phyloP scores from a whole-genome alignment of 169 alveolate genomes.

The Cyclospora cayetanensis region DNA sequence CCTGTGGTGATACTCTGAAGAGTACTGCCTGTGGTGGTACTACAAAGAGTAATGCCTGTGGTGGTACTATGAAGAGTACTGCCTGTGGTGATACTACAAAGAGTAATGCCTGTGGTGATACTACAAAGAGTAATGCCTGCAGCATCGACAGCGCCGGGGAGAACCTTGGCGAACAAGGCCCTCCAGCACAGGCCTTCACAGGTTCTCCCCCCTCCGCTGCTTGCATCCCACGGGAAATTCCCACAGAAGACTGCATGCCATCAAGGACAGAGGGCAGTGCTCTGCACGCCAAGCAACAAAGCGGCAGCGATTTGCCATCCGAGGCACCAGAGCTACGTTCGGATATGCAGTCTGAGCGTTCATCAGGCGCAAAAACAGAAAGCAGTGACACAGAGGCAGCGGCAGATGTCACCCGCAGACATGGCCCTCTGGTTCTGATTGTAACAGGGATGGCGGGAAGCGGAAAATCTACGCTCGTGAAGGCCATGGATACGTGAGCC shows the following conservation, averaged over 20 bases:
- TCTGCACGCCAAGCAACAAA: background rate
- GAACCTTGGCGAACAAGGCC: too few species aligned
- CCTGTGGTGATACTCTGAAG: too few species aligned
- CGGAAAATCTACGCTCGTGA: slow-evolving; percentile 74
- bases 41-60: too few species aligned
- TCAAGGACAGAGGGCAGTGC: background rate
- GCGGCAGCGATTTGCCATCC: background rate
- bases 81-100: too few species aligned
- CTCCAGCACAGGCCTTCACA: too few species aligned
- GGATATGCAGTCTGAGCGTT: background rate
- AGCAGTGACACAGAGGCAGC: background rate
- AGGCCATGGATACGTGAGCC: slow-evolving; percentile 56
- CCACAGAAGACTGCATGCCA: background rate
- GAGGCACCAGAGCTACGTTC: too few species aligned
- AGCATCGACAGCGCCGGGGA: too few species aligned
- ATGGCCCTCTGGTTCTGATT: slow-evolving; percentile 17
- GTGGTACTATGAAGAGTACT: too few species aligned
- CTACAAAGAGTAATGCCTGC: too few species aligned
- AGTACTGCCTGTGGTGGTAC: too few species aligned
- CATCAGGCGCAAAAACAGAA: background rate
- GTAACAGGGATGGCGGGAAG: slow-evolving; percentile 76
- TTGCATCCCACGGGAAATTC: background rate
- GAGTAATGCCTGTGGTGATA: too few species aligned
- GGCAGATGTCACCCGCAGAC: background rate
- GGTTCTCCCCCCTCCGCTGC: too few species aligned